Evolutionary conservation across 495 filamentous ascomycete genomes (phyloP), one percentile per base, ranked within the genome.

Genomic region (Podospora anserina): DNA sequence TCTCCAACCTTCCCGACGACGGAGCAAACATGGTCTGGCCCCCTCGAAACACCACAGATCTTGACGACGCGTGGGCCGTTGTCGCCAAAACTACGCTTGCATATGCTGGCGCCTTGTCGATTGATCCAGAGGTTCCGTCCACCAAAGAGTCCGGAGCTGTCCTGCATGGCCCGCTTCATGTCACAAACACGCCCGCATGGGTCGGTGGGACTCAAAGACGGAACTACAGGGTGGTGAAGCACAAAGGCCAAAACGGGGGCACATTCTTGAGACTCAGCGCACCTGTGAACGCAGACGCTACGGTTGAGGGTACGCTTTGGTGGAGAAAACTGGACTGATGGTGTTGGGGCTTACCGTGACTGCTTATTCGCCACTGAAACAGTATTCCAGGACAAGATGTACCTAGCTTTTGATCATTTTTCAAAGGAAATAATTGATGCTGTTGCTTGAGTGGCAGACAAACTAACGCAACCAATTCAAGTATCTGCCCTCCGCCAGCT

Each of bases 81-180:
- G 55, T 58, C 5, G 55, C n/a, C n/a, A 58, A 58, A 26, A 58
- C 55, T 26, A 58, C 55, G 13, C 55, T 58, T 58, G 55, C 18
- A 4, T 58, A 58, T 26, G 55, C 55, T n/a, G 55, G 19, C n/a
- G 3, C n/a, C 5, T 58, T 58, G 55, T 58, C 55, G 18, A 20
- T 58, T n/a, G 6, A 58, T 26, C 55, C 55, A 4, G n/a, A 20
- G 7, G n/a, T 26, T 20, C 55, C 55, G 23, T 19, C 55, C 7
- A 58, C 15, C 18, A 26, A 18, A 58, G 55, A 58, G 55, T 58
- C 55, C 3, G 19, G 19, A 26, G n/a, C 55, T 19, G 18, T 58
- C 23, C 4, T 58, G 6, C 55, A 58, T 4, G 55, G 55, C 4
- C n/a, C 55, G 55, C 19, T 58, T 26, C 55, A 20, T 26, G 55